Evolutionary conservation across 2,329 filamentous ascomycete genomes (phyloP), one percentile per base, ranked within the genome.

Genomic region (Akanthomyces dipterigenus): DNA sequence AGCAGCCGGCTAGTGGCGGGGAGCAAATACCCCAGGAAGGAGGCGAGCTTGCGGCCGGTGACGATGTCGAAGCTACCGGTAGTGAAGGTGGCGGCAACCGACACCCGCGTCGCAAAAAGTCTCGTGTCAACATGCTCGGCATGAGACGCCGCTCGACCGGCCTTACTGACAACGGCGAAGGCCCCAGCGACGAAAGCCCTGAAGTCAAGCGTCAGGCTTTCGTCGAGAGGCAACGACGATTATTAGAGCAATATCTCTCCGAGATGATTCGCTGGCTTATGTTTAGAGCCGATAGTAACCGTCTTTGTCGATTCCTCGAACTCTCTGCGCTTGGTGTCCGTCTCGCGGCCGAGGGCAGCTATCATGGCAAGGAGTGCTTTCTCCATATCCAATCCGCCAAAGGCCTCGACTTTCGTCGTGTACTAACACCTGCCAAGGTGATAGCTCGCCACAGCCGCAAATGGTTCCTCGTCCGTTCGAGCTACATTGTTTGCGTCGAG

Each of bases 391-490:
- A 96, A 68, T 96, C 91, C 6, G 88, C 89, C 18, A 96, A 96
- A 71, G 93, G 92, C 3, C 81, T 96, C 26, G 91, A 96, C 73
- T 92, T 93, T 69, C 84, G 92, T 64, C 88, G 88, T 66, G 88
- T 93, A 38, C 79, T 95, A 70, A 92, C 88, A 2, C 91, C 91
- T 0, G 81, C 85, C 56, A 87, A 92, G 68, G 82, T 96, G 64
- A 90, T 92, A 70, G 86, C 87, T 57, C 85, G 92, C 14, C 93
- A 97, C 74, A 89, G 86, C 63, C 91, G 92, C 20, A 97, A 97
- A 73, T 99, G 95, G 95, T 99, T 99, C 72, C 80, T 98, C 22
- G 92, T 99, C n/a, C 83, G 95, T 56, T 93, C 98, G 74, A 98
- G 92, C 77, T 99, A 99, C 70, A 88, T 99, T 63, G 93, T 96